Conservation (phyloP, 495 filamentous ascomycete species). For the Xylaria curta region DNA sequence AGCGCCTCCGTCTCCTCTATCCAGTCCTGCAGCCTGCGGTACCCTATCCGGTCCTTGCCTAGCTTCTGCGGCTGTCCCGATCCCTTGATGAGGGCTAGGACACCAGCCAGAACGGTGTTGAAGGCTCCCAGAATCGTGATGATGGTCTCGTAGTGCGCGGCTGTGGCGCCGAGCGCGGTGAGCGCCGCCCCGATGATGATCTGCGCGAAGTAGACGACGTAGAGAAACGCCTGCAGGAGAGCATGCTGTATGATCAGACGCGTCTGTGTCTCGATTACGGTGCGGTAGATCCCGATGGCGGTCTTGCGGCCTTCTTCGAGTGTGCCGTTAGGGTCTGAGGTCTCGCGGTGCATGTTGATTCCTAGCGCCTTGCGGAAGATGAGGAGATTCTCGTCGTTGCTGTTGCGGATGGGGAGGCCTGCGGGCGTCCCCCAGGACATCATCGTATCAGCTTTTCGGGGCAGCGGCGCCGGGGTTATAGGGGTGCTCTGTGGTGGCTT, state of each 20-base stretch:
- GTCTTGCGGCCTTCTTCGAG: constrained; percentile 49
- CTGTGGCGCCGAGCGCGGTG: constrained; percentile 52
- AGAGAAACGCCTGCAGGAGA: constrained; percentile 42
- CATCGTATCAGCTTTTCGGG: constrained; percentile 29
- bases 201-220: constrained; percentile 47
- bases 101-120: constrained; percentile 58
- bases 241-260: constrained; percentile 36
- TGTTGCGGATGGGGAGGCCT: constrained; percentile 45
- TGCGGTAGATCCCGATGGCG: constrained; percentile 48
- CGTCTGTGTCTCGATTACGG: constrained; percentile 39
- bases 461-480: background rate
- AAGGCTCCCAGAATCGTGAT: constrained; percentile 55
- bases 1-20: constrained; percentile 47
- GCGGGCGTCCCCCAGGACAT: constrained; percentile 49
- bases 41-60: constrained; percentile 49
- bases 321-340: constrained; percentile 33
- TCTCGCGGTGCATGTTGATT: constrained; percentile 43
- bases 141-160: constrained; percentile 41
- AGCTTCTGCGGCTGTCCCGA: constrained; percentile 51
- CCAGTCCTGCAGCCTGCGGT: constrained; percentile 48
- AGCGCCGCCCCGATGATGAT: constrained; percentile 54
- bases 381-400: constrained; percentile 53
- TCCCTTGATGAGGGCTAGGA: constrained; percentile 55
- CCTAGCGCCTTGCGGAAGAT: constrained; percentile 53
- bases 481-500: constrained; percentile 26